phyloP scores from a whole-genome alignment of 805 yeast genomes.

The Babjeviella inositovora region DNA sequence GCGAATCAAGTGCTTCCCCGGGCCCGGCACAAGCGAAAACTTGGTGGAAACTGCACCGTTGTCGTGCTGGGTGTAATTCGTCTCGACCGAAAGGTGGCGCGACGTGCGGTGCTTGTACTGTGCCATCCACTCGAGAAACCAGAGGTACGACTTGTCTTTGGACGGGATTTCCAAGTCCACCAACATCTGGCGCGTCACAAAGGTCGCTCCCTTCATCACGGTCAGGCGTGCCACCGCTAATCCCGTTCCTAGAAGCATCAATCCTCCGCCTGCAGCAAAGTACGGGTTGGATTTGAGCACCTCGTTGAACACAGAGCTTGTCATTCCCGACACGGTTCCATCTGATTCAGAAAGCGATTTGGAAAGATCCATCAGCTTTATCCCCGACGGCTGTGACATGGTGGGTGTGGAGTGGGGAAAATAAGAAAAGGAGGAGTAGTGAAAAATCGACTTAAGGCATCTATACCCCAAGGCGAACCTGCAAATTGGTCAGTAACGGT shows the following conservation, averaged over 20 bases:
- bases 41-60: constrained; percentile 83
- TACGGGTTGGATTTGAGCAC: constrained; percentile 70
- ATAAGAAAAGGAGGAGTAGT: neutral
- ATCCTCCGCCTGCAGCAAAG: constrained; percentile 96
- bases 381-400: neutral
- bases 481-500: too few relatives aligned
- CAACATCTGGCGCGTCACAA: constrained; percentile 67
- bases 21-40: constrained; percentile 91
- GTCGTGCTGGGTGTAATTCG: constrained; percentile 74
- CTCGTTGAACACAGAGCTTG: constrained; percentile 24
- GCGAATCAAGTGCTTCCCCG: constrained; percentile 79
- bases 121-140: constrained; percentile 97
- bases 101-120: constrained; percentile 58
- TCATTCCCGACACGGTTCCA: constrained; percentile 17
- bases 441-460: neutral
- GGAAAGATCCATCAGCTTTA: constrained; percentile 16
- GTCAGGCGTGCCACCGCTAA: constrained; percentile 67
- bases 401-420: too few relatives aligned
- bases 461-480: too few relatives aligned
- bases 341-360: constrained; percentile 11
- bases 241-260: constrained; percentile 88
- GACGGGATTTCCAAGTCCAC: constrained; percentile 90
- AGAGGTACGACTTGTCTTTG: constrained; percentile 81
- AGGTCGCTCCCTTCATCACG: constrained; percentile 39
- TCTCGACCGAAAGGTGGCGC: constrained; percentile 82